These are phyloP conservation scores for Apium graveolens DNA, from an alignment of 129 eudicot species.

Conservation along the genomic window DNA sequence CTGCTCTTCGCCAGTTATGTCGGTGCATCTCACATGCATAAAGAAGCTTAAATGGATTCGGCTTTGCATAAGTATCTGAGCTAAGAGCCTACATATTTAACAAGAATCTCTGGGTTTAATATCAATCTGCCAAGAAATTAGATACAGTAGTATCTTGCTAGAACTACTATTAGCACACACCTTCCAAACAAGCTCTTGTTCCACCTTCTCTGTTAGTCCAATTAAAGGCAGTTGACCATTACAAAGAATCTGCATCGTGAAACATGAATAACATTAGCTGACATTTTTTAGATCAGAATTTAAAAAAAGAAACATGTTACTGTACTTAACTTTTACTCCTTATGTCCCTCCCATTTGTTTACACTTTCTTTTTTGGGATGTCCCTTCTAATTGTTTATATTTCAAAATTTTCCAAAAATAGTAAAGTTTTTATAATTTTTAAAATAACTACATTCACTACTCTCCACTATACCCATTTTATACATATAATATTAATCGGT, in stretches of 20 bases:
- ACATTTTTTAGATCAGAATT: background rate
- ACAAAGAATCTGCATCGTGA: slow-evolving; percentile 63
- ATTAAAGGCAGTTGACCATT: slow-evolving; percentile 81
- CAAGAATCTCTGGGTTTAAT: slow-evolving; percentile 5
- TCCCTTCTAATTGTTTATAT: no score
- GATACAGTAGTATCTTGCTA: background rate
- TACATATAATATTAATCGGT: no score
- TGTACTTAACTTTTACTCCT: background rate
- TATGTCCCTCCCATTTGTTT: no score
- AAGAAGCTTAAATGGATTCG: slow-evolving; percentile 73
- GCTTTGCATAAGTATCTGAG: slow-evolving; percentile 74
- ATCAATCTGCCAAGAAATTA: background rate
- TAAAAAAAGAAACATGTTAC: background rate
- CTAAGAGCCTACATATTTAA: slow-evolving; percentile 63
- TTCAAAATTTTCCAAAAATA: no score
- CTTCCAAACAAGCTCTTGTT: slow-evolving; percentile 97
- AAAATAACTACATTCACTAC: no score
- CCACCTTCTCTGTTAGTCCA: slow-evolving; percentile 82
- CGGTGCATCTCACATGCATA: slow-evolving; percentile 89
- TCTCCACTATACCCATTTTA: no score
- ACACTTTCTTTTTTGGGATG: no score
- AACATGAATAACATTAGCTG: background rate
- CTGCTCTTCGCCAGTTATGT: slow-evolving; percentile 94
- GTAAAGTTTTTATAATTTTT: no score
- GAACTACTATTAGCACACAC: slow-evolving; percentile 27